phyloP scores from a whole-genome alignment of 106 monocot species.

The Dendrobium chrysotoxum region DNA sequence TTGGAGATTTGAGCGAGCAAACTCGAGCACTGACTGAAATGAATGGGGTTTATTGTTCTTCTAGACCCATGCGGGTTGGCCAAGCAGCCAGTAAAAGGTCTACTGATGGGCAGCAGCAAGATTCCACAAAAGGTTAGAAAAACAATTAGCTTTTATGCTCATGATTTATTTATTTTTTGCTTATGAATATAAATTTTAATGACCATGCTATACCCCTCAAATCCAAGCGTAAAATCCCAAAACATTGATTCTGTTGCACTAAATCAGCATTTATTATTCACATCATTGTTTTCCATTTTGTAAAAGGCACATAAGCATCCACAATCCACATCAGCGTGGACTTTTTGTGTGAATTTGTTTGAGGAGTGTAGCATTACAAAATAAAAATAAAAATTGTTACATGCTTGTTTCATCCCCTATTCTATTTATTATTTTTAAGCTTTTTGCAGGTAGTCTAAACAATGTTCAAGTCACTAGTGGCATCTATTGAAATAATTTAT shows the following conservation, averaged over 20 bases:
- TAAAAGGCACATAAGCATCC: no score
- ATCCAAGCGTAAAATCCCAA: no score
- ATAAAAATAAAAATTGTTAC: not conserved
- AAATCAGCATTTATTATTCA: no score
- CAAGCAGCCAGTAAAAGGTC: slow-evolving; percentile 61
- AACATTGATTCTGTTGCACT: no score
- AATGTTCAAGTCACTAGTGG: not conserved
- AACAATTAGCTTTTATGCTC: not conserved
- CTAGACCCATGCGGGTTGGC: slow-evolving; percentile 76
- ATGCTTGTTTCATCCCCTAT: not conserved
- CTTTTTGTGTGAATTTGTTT: no score
- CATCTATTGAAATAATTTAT: not conserved
- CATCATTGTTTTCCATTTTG: no score
- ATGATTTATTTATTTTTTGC: not conserved
- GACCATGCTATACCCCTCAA: no score
- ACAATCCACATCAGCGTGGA: no score
- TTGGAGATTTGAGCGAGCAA: slow-evolving; percentile 72
- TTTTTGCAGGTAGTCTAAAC: slow-evolving; percentile 14
- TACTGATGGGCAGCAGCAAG: slow-evolving; percentile 29
- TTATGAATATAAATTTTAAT: not conserved
- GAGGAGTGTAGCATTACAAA: no score
- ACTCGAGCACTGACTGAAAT: slow-evolving; percentile 81
- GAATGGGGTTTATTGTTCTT: slow-evolving; percentile 75
- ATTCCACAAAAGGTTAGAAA: slow-evolving; percentile 43
- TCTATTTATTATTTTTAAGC: not conserved